Percentiles rank a stretch among this genome's conserved stretches.
phyloP scores from a whole-genome alignment of 106 monocot species.

The Dioscorea dumetorum region DNA sequence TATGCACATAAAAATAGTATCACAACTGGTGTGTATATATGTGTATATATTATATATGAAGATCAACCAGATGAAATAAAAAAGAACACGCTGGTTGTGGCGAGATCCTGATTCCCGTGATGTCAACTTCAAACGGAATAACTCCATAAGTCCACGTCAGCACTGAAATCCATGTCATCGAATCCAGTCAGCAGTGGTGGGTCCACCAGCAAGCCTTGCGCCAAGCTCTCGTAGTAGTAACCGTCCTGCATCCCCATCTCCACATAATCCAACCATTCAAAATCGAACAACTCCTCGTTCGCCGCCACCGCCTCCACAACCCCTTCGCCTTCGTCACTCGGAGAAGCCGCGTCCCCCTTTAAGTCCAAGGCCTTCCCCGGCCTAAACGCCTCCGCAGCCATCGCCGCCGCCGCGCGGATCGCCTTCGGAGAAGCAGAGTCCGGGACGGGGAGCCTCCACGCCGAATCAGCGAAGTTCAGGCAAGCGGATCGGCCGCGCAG shows the following conservation, averaged over 20 bases:
- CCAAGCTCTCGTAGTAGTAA: conserved; percentile 24
- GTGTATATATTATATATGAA: too few species aligned
- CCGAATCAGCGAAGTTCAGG: conserved; percentile 59
- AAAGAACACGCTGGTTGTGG: too few species aligned
- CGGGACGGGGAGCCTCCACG: conserved; percentile 21
- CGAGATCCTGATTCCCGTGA: background rate
- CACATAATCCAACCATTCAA: conserved; percentile 21
- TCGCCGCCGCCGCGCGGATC: conserved; percentile 30
- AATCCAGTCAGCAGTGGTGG: conserved; percentile 5
- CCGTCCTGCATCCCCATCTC: conserved; percentile 4
- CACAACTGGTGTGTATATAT: too few species aligned
- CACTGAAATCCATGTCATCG: background rate
- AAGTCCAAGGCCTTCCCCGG: background rate
- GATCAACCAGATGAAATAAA: too few species aligned
- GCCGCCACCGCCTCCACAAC: background rate
- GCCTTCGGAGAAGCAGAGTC: conserved; percentile 8
- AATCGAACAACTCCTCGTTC: conserved; percentile 21
- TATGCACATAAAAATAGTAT: too few species aligned
- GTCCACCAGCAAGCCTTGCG: conserved; percentile 25
- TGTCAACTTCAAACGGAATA: background rate
- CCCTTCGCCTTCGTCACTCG: too few species aligned
- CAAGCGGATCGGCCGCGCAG: conserved; percentile 29
- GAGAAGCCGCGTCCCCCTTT: too few species aligned
- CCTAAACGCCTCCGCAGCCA: conserved; percentile 23
- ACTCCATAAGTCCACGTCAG: conserved; percentile 30